phyloP scores from a whole-genome alignment of 495 filamentous ascomycete genomes.

The Peziza echinospora region DNA sequence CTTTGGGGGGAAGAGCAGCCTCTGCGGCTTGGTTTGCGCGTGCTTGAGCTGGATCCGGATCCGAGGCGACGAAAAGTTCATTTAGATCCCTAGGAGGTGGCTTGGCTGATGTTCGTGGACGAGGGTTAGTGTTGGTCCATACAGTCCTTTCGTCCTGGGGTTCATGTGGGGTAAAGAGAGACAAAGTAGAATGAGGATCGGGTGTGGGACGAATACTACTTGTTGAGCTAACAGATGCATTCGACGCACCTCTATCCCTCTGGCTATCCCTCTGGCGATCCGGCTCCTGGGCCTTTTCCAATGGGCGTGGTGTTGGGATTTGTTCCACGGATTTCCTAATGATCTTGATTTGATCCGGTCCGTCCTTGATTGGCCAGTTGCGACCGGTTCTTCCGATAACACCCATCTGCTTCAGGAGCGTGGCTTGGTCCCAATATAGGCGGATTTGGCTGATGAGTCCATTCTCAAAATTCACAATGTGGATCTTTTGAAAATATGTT shows the following conservation, averaged over 20 bases:
- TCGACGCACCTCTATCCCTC: conserved; percentile 2
- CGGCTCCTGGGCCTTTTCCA: background rate
- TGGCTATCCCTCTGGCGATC: conserved; percentile 5
- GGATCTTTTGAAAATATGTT: no score
- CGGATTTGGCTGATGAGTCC: conserved; percentile 67
- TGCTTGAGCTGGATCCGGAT: conserved; percentile 11
- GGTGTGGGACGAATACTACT: conserved; percentile 23
- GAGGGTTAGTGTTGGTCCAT: conserved; percentile 13
- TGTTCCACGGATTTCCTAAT: conserved; percentile 34
- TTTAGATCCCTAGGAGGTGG: conserved; percentile 39
- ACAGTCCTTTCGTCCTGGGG: conserved; percentile 24
- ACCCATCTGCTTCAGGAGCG: conserved; percentile 76
- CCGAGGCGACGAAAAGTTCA: conserved; percentile 39
- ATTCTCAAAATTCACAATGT: conserved; percentile 71
- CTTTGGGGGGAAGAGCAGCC: conserved; percentile 11
- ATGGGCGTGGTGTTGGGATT: conserved; percentile 1
- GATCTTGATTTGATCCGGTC: conserved; percentile 58
- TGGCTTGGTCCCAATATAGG: conserved; percentile 86
- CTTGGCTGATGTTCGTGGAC: conserved; percentile 33
- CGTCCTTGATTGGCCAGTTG: conserved; percentile 87
- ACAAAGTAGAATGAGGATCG: conserved; percentile 56
- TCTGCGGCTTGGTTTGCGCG: no score
- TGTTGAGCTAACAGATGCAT: background rate
- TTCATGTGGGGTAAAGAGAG: conserved; percentile 45
- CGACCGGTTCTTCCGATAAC: conserved; percentile 73